Percentiles rank a stretch among this genome's conserved stretches.
Conservation (phyloP, 805 yeast species). For the Lachancea thermotolerans region DNA sequence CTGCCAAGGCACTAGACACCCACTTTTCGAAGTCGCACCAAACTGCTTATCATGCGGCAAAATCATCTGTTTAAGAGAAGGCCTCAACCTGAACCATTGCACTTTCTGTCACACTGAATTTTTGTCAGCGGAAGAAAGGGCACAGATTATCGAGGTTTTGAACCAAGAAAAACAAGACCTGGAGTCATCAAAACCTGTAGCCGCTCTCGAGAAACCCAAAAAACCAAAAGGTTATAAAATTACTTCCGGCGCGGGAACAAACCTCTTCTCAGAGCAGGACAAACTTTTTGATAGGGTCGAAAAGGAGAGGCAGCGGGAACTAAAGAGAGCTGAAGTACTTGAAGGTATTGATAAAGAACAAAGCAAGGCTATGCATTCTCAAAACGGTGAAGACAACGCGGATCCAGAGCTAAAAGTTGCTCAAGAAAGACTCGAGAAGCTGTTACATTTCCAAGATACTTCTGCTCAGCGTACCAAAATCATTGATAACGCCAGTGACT, state of each 20-base stretch:
- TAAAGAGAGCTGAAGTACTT: constrained; percentile 13
- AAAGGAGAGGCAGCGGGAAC: constrained; percentile 29
- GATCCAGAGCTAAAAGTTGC: constrained; percentile 60
- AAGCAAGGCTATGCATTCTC: constrained; percentile 32
- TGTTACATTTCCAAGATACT: constrained; percentile 75
- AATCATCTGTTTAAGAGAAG: constrained; percentile 85
- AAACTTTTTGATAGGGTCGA: constrained; percentile 45
- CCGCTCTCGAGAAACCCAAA: constrained; percentile 20
- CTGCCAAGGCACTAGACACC: constrained; percentile 85
- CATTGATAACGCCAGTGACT: constrained; percentile 87
- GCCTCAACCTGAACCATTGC: constrained; percentile 70
- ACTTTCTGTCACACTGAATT: constrained; percentile 70
- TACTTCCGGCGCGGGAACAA: constrained; percentile 55
- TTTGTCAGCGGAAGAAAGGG: constrained; percentile 54
- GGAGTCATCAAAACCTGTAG: constrained; percentile 21
- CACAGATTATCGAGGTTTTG: constrained; percentile 47
- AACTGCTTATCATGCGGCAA: constrained; percentile 93
- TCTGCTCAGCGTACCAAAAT: constrained; percentile 87
- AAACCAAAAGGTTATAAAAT: constrained; percentile 42
- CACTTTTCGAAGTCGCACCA: constrained; percentile 83
- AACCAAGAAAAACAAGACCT: constrained; percentile 46
- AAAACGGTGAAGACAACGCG: constrained; percentile 39
- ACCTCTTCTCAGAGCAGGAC: constrained; percentile 64
- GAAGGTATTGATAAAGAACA: constrained; percentile 22
- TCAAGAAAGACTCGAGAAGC: constrained; percentile 60